phyloP scores from a whole-genome alignment of 345 rosid species.

The Lumnitzera racemosa region DNA sequence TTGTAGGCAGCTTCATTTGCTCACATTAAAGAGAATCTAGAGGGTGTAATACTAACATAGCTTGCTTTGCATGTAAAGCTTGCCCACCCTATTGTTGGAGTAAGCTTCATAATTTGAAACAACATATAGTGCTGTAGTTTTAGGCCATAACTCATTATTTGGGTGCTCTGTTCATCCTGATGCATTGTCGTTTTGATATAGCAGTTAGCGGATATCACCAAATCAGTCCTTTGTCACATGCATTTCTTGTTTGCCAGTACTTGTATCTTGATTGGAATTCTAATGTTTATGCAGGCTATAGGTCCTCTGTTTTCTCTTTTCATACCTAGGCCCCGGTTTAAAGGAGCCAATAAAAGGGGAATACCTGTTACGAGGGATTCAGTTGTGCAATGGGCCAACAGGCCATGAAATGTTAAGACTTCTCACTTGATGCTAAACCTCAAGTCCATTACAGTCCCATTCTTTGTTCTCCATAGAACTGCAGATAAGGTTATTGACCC shows the following conservation, averaged over 20 bases:
- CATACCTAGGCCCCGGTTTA: conserved; percentile 78
- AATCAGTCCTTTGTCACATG: too few relatives aligned
- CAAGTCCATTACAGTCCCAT: conserved; percentile 60
- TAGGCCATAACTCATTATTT: too few relatives aligned
- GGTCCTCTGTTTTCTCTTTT: conserved; percentile 87
- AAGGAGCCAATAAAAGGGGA: conserved; percentile 98
- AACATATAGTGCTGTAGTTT: too few relatives aligned
- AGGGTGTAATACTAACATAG: conserved; percentile 78
- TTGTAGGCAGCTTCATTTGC: conserved; percentile 63
- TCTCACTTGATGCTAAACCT: conserved; percentile 66
- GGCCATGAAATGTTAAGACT: conserved; percentile 91
- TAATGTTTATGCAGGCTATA: conserved; percentile 45
- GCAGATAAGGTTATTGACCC: conserved; percentile 94
- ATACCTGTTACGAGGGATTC: conserved; percentile 96
- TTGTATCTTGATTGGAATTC: too few relatives aligned
- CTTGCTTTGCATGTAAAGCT: conserved; percentile 97
- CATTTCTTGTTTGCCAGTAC: too few relatives aligned
- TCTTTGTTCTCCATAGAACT: conserved; percentile 92
- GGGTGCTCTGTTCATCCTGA: too few relatives aligned
- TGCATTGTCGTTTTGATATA: too few relatives aligned
- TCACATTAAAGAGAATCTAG: conserved; percentile 51
- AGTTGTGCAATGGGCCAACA: conserved; percentile 78
- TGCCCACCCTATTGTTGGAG: conserved; percentile 94
- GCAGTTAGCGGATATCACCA: too few relatives aligned
- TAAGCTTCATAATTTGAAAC: conserved; percentile 5